Base-by-base conservation (phyloP, 1,284 basidiomycete species). In the Singerocomus inundabilis region DNA sequence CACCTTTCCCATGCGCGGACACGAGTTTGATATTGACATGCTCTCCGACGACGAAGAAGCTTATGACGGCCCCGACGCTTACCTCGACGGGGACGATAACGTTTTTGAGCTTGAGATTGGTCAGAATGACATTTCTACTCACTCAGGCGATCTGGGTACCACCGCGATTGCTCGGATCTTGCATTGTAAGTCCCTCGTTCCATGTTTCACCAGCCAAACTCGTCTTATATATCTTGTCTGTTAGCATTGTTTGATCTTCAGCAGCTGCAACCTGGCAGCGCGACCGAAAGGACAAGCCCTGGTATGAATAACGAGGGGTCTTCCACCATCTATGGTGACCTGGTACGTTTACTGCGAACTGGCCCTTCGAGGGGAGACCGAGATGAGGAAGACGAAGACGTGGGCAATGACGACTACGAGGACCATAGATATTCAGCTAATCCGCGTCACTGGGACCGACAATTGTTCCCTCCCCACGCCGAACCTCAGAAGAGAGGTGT, bases 401-500 rank as follows among this genome's bases (percentile, higher is more conserved):
- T 71, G 3, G 69, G 70, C 9, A 66, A 71, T 2, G 71, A 51
- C 26, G 72, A 74, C 3, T 71, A 72, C 13, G 53, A 46, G 21
- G 21, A 21, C 21, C 21, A 21, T 4, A 21, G 21, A 3, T 51
- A 69, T 26, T 60, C 68, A 15, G 64, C 61, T 16, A 55, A 55
- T 18, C 59, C 63, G 10, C 21, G 21, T 21, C 56, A 62, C 29
- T 54, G 61, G 45, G 46, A 53, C 33, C 52, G 30, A n/a, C 54
- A 56, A 44, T 82, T 78, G 75, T 75, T 72, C 60, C 66, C 71
- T 40, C 70, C 77, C 29, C 76, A 82, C 40, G 81, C 68, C 3
- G 78, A 86, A 53, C 91, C 94, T 1, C 80, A 91, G 64, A 66
- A 81, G 36, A 77, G 74, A 10, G 95, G 95, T 0, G 64, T 85